Evolutionary conservation across 2,329 filamentous ascomycete genomes (phyloP), one percentile per base, ranked within the genome.

Genomic region (Penicillium janthinellum): DNA sequence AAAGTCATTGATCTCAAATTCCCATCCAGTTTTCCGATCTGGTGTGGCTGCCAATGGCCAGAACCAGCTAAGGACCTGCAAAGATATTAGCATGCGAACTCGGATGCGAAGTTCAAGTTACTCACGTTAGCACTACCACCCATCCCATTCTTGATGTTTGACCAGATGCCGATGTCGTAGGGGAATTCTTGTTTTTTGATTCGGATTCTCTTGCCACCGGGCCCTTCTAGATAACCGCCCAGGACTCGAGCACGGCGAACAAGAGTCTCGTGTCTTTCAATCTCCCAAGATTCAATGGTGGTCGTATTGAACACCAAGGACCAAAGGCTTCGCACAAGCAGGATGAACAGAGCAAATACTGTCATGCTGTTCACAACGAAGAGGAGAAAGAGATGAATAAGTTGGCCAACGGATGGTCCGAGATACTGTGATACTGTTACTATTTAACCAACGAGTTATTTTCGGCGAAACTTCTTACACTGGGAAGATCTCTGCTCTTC

Each of bases 241-340:
- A 85, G 79, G 38, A 74, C 73, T 28, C 76, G 75, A 11, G 81
- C 78, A 56, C 80, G 75, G 41, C 79, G 76, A 35, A 82, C 67
- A 5, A 83, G 70, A 4, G 78, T 79, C 39, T 77, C 72, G 60
- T 83, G 81, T 57, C 81, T 69, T 64, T 82, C 81, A 52, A 82
- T 81, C 64, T 83, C 86, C 86, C 86, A 89, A 39, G 82, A 79
- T 70, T 89, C 86, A 61, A 89, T 88, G 0, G 86, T 88, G 1
- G 85, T 88, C 1, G 82, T 83, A 70, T 88, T 88, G 37, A 80
- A 77, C 12, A 78, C 77, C 0, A 88, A 73, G 38, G 79, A 80
- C 81, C 83, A 88, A 2, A 86, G 38, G 1, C 79, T 82, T 20
- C 86, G 80, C 5, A 84, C 65, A 1, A 87, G 72, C 1, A 88